phyloP scores from a whole-genome alignment of 2,329 filamentous ascomycete species.

The Scopulariopsis brevicaulis region DNA sequence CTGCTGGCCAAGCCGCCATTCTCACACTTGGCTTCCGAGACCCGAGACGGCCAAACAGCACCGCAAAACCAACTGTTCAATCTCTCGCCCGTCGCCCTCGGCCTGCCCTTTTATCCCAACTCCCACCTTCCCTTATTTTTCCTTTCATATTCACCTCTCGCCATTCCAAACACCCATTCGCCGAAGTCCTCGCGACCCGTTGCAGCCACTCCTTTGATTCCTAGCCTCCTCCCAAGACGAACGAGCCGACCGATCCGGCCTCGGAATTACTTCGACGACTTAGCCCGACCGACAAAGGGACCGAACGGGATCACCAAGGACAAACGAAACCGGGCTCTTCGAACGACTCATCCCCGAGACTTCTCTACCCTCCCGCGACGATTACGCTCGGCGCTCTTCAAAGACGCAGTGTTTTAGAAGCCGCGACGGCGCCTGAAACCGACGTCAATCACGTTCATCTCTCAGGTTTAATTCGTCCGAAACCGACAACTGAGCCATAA shows the following conservation, averaged over 20 bases:
- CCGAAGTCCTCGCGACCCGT: background rate
- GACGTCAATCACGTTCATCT: slow-evolving; percentile 2
- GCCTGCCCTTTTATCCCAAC: background rate
- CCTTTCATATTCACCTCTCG: background rate
- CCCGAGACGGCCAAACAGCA: slow-evolving; percentile 2
- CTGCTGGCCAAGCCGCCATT: slow-evolving; percentile 5
- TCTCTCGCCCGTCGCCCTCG: background rate
- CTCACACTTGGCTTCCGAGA: background rate
- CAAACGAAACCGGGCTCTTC: background rate
- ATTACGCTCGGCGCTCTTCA: background rate
- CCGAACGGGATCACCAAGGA: background rate
- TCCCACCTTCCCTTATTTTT: background rate
- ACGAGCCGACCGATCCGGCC: background rate
- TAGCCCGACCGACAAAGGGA: background rate
- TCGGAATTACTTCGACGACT: background rate
- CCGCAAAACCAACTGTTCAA: background rate
- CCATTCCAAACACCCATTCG: background rate
- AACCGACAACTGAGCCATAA: background rate
- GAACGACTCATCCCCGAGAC: slow-evolving; percentile 1
- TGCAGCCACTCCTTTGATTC: background rate
- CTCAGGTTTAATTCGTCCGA: background rate
- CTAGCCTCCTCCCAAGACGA: background rate
- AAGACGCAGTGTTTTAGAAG: slow-evolving; percentile 1
- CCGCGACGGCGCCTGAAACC: slow-evolving; percentile 6
- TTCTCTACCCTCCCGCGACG: background rate